These are phyloP conservation scores for Aquanectria penicillioides DNA, from an alignment of 2,329 filamentous ascomycete genomes.

Conservation along the genomic window DNA sequence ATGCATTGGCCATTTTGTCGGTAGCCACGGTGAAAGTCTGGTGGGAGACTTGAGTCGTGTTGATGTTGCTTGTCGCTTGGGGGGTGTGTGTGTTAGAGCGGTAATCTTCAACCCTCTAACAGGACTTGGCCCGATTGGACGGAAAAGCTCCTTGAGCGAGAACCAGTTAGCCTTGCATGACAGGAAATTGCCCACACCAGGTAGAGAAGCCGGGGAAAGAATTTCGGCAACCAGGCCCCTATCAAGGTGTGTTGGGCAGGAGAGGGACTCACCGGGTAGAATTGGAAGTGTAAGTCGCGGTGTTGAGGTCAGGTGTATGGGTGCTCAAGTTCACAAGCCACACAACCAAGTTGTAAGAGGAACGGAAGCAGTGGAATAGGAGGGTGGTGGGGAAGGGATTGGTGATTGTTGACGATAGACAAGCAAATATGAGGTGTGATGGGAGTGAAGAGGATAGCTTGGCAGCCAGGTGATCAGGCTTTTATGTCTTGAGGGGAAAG, in stretches of 20 bases:
- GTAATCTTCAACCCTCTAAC: conserved; percentile 31
- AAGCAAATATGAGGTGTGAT: conserved; percentile 11
- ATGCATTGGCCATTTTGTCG: conserved; percentile 61
- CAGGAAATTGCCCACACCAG: conserved; percentile 7
- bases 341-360: conserved; percentile 11
- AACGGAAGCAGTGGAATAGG: not conserved
- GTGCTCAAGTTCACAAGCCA: not conserved
- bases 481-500: conserved; percentile 16
- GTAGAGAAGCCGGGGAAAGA: not conserved
- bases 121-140: conserved; percentile 38
- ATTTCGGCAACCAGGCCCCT: not conserved
- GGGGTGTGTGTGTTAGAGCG: conserved; percentile 20
- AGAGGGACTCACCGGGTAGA: conserved; percentile 3
- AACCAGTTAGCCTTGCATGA: conserved; percentile 38
- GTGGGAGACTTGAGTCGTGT: conserved; percentile 24
- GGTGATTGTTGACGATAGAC: conserved; percentile 3
- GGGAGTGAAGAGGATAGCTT: conserved; percentile 4
- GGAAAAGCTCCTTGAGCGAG: conserved; percentile 27
- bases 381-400: not conserved
- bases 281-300: not conserved
- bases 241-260: not conserved
- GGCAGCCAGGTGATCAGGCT: conserved; percentile 6
- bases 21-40: conserved; percentile 25
- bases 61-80: conserved; percentile 24
- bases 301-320: conserved; percentile 1